phyloP scores from a whole-genome alignment of 345 rosid species.

The Cardamine chenopodiifolia region DNA sequence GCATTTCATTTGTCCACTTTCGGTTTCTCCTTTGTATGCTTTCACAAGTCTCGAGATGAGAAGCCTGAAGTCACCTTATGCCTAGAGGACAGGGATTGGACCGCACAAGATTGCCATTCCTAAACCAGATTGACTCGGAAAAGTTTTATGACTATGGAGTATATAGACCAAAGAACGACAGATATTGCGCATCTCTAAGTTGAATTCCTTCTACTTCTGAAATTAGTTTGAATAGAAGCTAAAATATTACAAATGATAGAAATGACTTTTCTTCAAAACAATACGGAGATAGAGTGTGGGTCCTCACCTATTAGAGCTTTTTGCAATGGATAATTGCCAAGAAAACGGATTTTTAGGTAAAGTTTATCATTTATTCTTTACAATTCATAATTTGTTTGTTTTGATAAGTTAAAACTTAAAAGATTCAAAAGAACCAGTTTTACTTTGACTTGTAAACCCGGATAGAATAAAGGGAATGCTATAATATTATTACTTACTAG shows the following conservation, averaged over 20 bases:
- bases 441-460: not conserved
- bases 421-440: constrained; percentile 2
- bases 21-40: not conserved
- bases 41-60: not conserved
- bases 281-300: not conserved
- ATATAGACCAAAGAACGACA: not conserved
- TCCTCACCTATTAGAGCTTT: not conserved
- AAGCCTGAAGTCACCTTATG: not conserved
- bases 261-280: not conserved
- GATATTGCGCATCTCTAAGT: too few species aligned
- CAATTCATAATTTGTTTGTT: not conserved
- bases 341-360: not conserved
- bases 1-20: not conserved
- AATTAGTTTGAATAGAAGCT: not conserved
- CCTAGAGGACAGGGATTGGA: not conserved
- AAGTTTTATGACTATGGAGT: too few species aligned
- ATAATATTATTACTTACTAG: not conserved
- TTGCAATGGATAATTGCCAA: too few species aligned
- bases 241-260: not conserved
- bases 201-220: not conserved
- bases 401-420: not conserved
- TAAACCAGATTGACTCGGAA: not conserved
- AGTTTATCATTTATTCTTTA: not conserved
- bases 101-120: not conserved
- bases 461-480: not conserved